Base-by-base conservation (phyloP, 805 yeast species). In the Candida piceae region DNA sequence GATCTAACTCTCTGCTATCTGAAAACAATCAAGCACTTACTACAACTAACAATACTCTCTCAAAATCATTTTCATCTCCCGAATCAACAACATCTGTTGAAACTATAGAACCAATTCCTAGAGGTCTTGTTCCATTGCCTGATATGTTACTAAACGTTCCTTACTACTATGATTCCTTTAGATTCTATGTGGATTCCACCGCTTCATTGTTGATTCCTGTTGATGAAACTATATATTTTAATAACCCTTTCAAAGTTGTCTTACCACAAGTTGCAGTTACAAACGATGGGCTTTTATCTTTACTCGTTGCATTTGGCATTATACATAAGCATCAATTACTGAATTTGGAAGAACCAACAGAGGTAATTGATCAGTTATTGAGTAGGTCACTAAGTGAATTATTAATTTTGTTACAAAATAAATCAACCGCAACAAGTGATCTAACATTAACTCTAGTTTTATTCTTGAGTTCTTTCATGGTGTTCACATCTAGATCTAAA, bases 261-360 rank as follows among this genome's bases (percentile, higher is more conserved):
- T 57, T 84, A 10, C 90, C 93, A 0, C 74, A 72, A 46, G 67
- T 84, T 70, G 87, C 90, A 1, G 63, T 78, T 68, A 66, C 68
- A 17, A 67, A 72, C 40, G 73, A 76, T 4, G 72, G 83, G 0
- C 54, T 83, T 12, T 56, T 81, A 45, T 69, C 84, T 1, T 62
- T 82, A 1, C 42, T 82, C 11, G 55, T 82, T 20, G 76, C 77
- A 1, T 70, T 70, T 46, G 72, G 74, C 5, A 62, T 71, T 1
- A 53, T 65, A 4, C 77, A 74, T 46, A 52, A 53, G 36, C 46
- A 40, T 23, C 49, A 44, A 29, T 36, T 52, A 32, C 35, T 46
- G 34, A 52, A 43, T 32, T 50, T 36, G 32, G 52, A 44, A 31
- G 56, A 63, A 2, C 70, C 74, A 1, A 58, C 62, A 7, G 70